Evolutionary conservation across 169 alveolate genomes (phyloP).

Genomic region (Eimeria maxima): DNA sequence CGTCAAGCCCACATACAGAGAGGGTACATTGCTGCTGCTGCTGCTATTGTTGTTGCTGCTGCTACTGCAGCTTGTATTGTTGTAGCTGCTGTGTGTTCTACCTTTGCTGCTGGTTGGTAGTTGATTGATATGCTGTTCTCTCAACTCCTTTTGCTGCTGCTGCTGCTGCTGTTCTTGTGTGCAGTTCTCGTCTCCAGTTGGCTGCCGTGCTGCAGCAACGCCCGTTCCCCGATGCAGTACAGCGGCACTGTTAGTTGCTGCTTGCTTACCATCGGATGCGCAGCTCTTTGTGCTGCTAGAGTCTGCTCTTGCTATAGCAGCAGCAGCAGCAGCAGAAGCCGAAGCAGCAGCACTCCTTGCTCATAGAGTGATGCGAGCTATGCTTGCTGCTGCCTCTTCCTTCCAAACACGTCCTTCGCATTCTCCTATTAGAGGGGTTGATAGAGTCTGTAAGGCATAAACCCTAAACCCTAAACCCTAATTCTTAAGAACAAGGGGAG

Average conservation of each 20-base stretch:
- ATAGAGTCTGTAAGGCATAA: constrained; percentile 24
- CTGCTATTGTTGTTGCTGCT: not conserved
- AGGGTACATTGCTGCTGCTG: not conserved
- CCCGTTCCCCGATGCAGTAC: constrained; percentile 65
- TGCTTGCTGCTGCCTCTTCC: constrained; percentile 30
- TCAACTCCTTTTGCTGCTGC: not conserved
- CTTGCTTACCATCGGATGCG: constrained; percentile 73
- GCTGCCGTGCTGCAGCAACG: constrained; percentile 12
- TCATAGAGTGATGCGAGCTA: constrained; percentile 49
- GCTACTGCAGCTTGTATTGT: too few species aligned
- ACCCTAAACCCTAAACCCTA: too few species aligned
- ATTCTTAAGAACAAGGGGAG: too few species aligned
- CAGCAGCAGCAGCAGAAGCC: not conserved
- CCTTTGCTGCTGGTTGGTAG: not conserved
- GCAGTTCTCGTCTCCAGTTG: constrained; percentile 59
- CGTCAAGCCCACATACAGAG: constrained; percentile 17
- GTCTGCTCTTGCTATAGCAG: constrained; percentile 50
- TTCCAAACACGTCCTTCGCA: not conserved
- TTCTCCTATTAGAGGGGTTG: constrained; percentile 51
- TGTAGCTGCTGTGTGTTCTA: not conserved
- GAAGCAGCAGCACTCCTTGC: constrained; percentile 57
- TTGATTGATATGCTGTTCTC: not conserved
- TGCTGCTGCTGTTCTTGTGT: not conserved
- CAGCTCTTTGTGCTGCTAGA: constrained; percentile 32
- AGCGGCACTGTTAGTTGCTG: constrained; percentile 31